A percentile compares a stretch with the other conserved stretches of the same genome.
phyloP scores from a whole-genome alignment of 495 filamentous ascomycete genomes.

The Xylaria nigripes region DNA sequence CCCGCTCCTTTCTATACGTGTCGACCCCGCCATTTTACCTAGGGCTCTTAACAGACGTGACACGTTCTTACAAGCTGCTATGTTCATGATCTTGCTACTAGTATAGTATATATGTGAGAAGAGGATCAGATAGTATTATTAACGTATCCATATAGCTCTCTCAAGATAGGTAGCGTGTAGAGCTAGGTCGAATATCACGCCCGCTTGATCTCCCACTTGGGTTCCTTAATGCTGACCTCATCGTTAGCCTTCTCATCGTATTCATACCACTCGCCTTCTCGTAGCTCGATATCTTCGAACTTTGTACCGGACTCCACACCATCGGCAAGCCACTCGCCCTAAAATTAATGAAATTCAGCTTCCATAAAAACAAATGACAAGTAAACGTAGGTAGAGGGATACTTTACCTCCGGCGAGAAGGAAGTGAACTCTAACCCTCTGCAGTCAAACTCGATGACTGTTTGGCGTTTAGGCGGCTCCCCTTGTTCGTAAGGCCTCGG shows the following conservation, averaged over 20 bases:
- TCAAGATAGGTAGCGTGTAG: not conserved
- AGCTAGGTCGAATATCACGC: slow-evolving; percentile 28
- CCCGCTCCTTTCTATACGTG: no score
- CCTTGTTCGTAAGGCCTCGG: slow-evolving; percentile 60
- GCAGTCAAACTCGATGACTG: slow-evolving; percentile 85
- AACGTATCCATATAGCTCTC: no score
- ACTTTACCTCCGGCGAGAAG: slow-evolving; percentile 74
- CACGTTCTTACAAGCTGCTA: no score
- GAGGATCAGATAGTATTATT: no score
- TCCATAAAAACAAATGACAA: not conserved
- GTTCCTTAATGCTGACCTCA: slow-evolving; percentile 69
- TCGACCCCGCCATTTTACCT: no score
- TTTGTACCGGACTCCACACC: slow-evolving; percentile 69
- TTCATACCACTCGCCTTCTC: slow-evolving; percentile 71
- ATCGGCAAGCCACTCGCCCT: slow-evolving; percentile 85
- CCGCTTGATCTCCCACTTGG: slow-evolving; percentile 78
- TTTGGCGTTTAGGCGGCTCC: slow-evolving; percentile 63
- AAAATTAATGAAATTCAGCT: not conserved
- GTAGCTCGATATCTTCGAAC: slow-evolving; percentile 71
- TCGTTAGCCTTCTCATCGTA: slow-evolving; percentile 53
- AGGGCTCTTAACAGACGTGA: no score
- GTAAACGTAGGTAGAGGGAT: not conserved
- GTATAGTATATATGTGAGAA: no score
- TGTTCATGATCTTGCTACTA: no score
- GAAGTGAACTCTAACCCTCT: slow-evolving; percentile 85